Base-by-base conservation (phyloP, 2,329 filamentous ascomycete species). In the Microdochium paspali region DNA sequence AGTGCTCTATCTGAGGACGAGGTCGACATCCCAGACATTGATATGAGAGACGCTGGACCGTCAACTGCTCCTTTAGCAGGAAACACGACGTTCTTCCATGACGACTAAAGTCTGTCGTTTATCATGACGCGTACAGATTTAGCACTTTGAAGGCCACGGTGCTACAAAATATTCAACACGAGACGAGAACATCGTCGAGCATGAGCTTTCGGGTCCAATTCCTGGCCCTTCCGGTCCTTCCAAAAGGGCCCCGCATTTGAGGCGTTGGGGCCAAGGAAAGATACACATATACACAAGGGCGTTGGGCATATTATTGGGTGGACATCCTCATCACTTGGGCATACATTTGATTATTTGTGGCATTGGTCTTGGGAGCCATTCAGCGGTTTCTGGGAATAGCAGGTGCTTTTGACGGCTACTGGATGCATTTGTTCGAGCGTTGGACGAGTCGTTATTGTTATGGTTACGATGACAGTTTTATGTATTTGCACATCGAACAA, bases 21-120 rank as follows among this genome's bases (percentile, higher is more conserved):
- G 18, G 51, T 63, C 1, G 52, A 54, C 5, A 63, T 58, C 25
- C 68, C 72, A 46, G 77, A 80, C 47, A 66, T 80, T 25, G 71
- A 75, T 21, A 80, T 80, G 77, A 61, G 68, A 32, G 78, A 81
- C 51, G 74, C 72, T 21, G 74, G 72, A 5, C 74, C 76, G 6
- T 75, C 75, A 9, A 77, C 76, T 2, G 76, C 76, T 9, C 73
- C 76, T 13, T 62, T 76, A 48, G 67, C 66, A 44, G 67, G 66
- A 42, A 72, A 67, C 54, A 64, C 67, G 26, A 71, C 69, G 1
- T 78, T 78, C 54, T 77, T 78, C 58, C 69, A 71, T 48, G 72
- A 76, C 49, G 66, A 74, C 46, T 61, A 55, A 50, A 40, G 3
- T 15, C 3, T 3, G 18, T 20, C 12, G 18, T 21, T 40, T 28